Percentiles rank a stretch among this genome's conserved stretches.
Conservation (phyloP, 2,329 filamentous ascomycete genomes). For the Exserohilum turcica region DNA sequence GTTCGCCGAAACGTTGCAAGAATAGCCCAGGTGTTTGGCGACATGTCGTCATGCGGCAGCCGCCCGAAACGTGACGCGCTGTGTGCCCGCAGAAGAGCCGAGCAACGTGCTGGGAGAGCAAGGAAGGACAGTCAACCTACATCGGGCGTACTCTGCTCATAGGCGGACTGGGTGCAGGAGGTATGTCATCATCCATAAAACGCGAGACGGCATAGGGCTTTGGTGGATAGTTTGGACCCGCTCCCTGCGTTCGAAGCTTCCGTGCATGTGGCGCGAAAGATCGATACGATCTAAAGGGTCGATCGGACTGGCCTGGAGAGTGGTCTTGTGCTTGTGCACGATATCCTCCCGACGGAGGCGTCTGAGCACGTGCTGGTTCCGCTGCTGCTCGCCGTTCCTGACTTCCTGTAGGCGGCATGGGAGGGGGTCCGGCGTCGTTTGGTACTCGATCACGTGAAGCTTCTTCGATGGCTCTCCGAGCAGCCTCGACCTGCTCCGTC, state of each 20-base stretch:
- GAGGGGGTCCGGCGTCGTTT: background rate
- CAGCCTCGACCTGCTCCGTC: slow-evolving; percentile 11
- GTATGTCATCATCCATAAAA: slow-evolving; percentile 38
- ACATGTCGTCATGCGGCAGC: background rate
- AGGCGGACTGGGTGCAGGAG: slow-evolving; percentile 44
- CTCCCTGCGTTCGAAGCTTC: slow-evolving; percentile 24
- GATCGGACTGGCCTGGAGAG: slow-evolving; percentile 24
- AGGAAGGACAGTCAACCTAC: slow-evolving; percentile 13
- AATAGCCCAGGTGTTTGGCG: slow-evolving; percentile 1
- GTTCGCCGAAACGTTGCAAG: background rate
- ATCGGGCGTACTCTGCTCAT: slow-evolving; percentile 33
- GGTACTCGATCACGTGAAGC: slow-evolving; percentile 11
- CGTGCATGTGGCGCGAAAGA: slow-evolving; percentile 27
- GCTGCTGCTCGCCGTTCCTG: slow-evolving; percentile 6
- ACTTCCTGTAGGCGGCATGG: slow-evolving; percentile 1
- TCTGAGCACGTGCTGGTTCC: slow-evolving; percentile 20
- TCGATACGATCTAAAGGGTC: slow-evolving; percentile 24
- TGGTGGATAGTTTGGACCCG: slow-evolving; percentile 16
- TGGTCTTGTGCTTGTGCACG: slow-evolving; percentile 15
- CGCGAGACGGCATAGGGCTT: slow-evolving; percentile 25
- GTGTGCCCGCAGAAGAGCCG: slow-evolving; percentile 3
- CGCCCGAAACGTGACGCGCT: background rate
- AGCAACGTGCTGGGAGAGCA: background rate
- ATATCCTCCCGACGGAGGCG: slow-evolving; percentile 14
- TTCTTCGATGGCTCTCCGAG: slow-evolving; percentile 13